A percentile compares a stretch with the other conserved stretches of the same genome.
Evolutionary conservation across 306 rosid genomes (phyloP).

Genomic region (Cicer bijugum): DNA sequence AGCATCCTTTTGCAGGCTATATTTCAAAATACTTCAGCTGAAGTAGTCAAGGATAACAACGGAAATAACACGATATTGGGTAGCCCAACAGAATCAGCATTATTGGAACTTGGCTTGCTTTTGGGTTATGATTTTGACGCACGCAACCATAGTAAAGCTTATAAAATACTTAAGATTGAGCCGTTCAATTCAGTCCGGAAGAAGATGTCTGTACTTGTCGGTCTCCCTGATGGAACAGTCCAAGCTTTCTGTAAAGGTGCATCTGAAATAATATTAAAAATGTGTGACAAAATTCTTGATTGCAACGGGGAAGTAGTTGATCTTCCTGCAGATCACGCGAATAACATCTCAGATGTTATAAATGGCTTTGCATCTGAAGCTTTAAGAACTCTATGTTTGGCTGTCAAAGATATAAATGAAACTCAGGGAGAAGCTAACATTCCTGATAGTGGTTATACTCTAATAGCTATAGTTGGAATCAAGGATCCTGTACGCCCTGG

Average conservation of each 20-base stretch:
- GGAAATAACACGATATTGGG: slow-evolving; percentile 74
- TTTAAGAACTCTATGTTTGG: slow-evolving; percentile 92
- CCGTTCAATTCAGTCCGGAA: slow-evolving; percentile 92
- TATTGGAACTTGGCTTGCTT: slow-evolving; percentile 77
- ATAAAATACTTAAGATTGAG: slow-evolving; percentile 72
- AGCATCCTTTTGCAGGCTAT: slow-evolving; percentile 70
- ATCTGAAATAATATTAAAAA: slow-evolving; percentile 78
- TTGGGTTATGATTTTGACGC: slow-evolving; percentile 72
- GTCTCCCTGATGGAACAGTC: slow-evolving; percentile 63
- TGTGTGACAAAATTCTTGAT: slow-evolving; percentile 72
- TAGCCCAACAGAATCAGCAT: slow-evolving; percentile 90
- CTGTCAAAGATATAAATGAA: slow-evolving; percentile 64
- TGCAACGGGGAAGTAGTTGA: slow-evolving; percentile 61
- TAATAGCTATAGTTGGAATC: slow-evolving; percentile 82
- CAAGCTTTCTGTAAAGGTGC: slow-evolving; percentile 96
- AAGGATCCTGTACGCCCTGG: slow-evolving; percentile 95
- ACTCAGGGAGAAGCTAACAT: slow-evolving; percentile 41
- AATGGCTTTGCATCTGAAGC: slow-evolving; percentile 84
- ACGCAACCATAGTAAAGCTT: slow-evolving; percentile 51
- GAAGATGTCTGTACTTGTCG: slow-evolving; percentile 90
- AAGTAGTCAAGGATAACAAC: slow-evolving; percentile 68
- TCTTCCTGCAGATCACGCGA: slow-evolving; percentile 58
- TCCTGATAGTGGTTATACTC: slow-evolving; percentile 77
- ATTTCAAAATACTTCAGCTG: slow-evolving; percentile 82
- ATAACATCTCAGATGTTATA: slow-evolving; percentile 57